Conservation (phyloP, 2,329 filamentous ascomycete genomes). For the Incumbomyces lentus region DNA sequence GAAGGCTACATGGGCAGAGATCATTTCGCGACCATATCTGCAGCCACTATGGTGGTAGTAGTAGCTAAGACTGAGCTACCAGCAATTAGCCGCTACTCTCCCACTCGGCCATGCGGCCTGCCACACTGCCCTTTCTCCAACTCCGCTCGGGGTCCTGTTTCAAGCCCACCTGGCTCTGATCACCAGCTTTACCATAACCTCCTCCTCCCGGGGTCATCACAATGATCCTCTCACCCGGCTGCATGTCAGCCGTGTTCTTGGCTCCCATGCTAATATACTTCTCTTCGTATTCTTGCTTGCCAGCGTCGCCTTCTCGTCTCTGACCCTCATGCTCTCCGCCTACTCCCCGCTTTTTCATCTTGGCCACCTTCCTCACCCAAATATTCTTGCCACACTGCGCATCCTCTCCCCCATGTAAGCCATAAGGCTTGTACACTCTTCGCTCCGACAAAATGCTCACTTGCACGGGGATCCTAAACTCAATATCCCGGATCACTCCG, state of each 20-base stretch:
- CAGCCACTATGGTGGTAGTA: too few relatives aligned
- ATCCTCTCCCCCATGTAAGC: constrained; percentile 71
- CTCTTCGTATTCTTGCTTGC: constrained; percentile 30
- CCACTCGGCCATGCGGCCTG: constrained; percentile 37
- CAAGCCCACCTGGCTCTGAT: constrained; percentile 41
- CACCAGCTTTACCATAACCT: constrained; percentile 41
- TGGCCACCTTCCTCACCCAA: constrained; percentile 67
- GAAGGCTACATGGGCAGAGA: too few relatives aligned
- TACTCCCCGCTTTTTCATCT: constrained; percentile 27
- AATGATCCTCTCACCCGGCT: constrained; percentile 50
- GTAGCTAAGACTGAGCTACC: too few relatives aligned
- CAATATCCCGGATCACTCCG: constrained; percentile 70
- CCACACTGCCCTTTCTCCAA: constrained; percentile 53
- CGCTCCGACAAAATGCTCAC: constrained; percentile 71
- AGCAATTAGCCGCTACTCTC: constrained; percentile 36
- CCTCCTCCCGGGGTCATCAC: constrained; percentile 40
- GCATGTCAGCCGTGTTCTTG: constrained; percentile 53
- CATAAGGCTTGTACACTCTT: constrained; percentile 67
- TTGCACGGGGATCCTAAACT: constrained; percentile 71
- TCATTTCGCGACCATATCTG: too few relatives aligned
- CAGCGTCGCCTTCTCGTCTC: constrained; percentile 31
- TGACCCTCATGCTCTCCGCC: constrained; percentile 28
- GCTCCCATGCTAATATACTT: constrained; percentile 49
- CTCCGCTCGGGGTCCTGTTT: constrained; percentile 48
- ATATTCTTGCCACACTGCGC: constrained; percentile 71